phyloP scores from a whole-genome alignment of 225 moss, liverwort and hornwort species.

The Pseudoscleropodium purum region DNA sequence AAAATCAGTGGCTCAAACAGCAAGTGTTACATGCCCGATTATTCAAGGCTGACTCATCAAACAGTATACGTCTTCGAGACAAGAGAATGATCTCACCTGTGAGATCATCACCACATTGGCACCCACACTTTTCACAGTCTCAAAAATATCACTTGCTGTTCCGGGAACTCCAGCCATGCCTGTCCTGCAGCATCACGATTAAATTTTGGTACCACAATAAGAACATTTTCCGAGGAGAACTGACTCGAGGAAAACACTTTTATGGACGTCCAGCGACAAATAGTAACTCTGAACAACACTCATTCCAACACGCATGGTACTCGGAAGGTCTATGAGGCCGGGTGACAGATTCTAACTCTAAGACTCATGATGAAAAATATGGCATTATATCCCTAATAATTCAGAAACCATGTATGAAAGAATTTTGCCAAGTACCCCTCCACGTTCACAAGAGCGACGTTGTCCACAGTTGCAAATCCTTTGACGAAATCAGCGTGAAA shows the following conservation, averaged over 20 bases:
- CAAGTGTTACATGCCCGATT: neutral
- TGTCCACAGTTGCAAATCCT: constrained; percentile 94
- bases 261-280: neutral
- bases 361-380: neutral
- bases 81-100: constrained; percentile 48
- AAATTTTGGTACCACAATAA: constrained; percentile 5
- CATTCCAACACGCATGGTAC: neutral
- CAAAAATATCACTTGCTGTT: constrained; percentile 98
- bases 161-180: constrained; percentile 99
- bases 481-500: constrained; percentile 54
- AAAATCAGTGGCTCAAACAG: neutral
- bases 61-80: neutral
- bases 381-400: neutral
- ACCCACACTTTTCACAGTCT: constrained; percentile 81
- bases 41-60: neutral
- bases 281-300: neutral
- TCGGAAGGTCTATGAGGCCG: neutral
- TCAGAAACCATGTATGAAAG: neutral
- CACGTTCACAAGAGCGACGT: constrained; percentile 87
- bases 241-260: neutral
- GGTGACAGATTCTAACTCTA: neutral
- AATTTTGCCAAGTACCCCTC: constrained; percentile 61
- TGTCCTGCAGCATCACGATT: constrained; percentile 56
- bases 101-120: constrained; percentile 99
- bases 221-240: neutral